Conservation (phyloP, 495 filamentous ascomycete species). For the Penicillium canescens region DNA sequence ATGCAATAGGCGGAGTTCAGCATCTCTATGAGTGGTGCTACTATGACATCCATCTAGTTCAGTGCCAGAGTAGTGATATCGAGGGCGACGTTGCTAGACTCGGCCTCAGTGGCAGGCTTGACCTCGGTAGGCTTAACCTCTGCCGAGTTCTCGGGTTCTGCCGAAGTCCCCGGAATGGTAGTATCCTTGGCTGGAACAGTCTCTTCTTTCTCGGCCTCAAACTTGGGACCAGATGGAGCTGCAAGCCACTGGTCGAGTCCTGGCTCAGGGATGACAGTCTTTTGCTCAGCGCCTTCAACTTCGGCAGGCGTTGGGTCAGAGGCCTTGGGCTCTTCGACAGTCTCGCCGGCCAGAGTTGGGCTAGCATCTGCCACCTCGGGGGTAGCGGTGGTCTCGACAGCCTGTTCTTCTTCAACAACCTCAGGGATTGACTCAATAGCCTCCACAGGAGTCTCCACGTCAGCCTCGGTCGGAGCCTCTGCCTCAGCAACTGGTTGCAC, state of each 20-base stretch:
- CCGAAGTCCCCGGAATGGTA: slow-evolving; percentile 2
- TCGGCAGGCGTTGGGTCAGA: neutral
- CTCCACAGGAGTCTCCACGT: neutral
- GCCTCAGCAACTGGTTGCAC: neutral
- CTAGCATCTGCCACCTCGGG: neutral
- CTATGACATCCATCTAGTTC: slow-evolving; percentile 12
- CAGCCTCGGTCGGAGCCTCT: neutral
- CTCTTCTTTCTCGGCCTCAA: slow-evolving; percentile 7
- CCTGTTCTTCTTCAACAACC: neutral
- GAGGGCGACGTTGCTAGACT: slow-evolving; percentile 27
- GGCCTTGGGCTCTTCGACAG: slow-evolving; percentile 1
- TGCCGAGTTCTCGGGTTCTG: slow-evolving; percentile 3
- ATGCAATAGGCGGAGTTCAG: neutral
- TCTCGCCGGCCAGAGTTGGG: neutral
- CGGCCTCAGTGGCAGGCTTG: slow-evolving; percentile 5
- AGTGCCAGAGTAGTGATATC: slow-evolving; percentile 32
- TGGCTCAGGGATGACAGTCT: neutral
- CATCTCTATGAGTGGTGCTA: neutral
- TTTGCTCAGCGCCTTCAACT: neutral
- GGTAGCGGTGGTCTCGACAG: neutral
- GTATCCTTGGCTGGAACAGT: slow-evolving; percentile 4
- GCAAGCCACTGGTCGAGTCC: neutral
- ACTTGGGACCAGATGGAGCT: neutral
- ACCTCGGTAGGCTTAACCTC: slow-evolving; percentile 2
- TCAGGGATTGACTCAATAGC: slow-evolving; percentile 4